phyloP scores from a whole-genome alignment of 352 stramenopile species.

The Phytophthora pluvialis region DNA sequence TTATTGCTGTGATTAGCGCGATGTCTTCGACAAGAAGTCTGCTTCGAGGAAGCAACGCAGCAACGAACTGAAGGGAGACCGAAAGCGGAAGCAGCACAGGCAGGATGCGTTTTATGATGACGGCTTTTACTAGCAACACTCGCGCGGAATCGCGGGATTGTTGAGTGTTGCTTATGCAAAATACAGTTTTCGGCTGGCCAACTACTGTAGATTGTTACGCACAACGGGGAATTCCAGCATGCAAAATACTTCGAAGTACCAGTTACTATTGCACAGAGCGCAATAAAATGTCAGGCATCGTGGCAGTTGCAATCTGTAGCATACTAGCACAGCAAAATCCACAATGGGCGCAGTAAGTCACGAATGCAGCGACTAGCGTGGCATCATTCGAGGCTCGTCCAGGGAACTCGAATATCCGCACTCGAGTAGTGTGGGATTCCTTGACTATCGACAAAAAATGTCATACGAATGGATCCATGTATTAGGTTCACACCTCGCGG shows the following conservation, averaged over 20 bases:
- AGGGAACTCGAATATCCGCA: too few relatives aligned
- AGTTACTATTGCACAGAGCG: too few relatives aligned
- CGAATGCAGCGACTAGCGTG: background rate
- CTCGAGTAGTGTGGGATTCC: background rate
- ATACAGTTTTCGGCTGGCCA: too few relatives aligned
- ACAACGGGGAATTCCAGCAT: too few relatives aligned
- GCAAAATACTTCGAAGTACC: too few relatives aligned
- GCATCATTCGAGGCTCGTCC: background rate
- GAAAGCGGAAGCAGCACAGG: conserved; percentile 78
- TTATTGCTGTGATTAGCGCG: conserved; percentile 46
- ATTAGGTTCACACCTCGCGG: conserved; percentile 32
- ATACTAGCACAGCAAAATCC: background rate
- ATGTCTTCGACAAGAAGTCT: conserved; percentile 88
- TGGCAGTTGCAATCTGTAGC: background rate
- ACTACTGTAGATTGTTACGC: too few relatives aligned
- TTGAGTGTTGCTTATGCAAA: too few relatives aligned
- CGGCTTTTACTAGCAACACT: conserved; percentile 25
- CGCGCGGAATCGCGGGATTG: conserved; percentile 2
- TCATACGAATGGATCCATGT: conserved; percentile 36
- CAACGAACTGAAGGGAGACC: conserved; percentile 83
- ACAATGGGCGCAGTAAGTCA: background rate
- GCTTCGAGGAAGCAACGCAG: conserved; percentile 75
- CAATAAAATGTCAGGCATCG: too few relatives aligned
- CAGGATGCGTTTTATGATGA: conserved; percentile 80
- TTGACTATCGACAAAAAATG: conserved; percentile 6